These are phyloP conservation scores for Leccinum ochraceum DNA, from an alignment of 768 basidiomycete genomes.

Conservation along the genomic window DNA sequence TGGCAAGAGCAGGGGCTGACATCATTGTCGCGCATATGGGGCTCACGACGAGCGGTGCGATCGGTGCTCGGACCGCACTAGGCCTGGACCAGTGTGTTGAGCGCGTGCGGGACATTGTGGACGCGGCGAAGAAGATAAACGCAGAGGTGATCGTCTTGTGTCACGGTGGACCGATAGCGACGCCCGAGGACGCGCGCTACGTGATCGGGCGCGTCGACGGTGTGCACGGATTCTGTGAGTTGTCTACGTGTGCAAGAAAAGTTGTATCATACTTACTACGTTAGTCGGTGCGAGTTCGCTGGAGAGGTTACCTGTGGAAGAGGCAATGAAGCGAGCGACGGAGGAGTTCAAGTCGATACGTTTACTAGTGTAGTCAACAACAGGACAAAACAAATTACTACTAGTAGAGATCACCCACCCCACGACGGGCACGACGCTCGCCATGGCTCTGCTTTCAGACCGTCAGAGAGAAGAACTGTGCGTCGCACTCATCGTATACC, in stretches of 20 bases:
- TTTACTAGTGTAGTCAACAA: conserved; percentile 25
- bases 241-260: not conserved
- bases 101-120: conserved; percentile 18
- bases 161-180: conserved; percentile 31
- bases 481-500: conserved; percentile 23
- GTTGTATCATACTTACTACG: too few relatives aligned
- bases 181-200: conserved; percentile 20
- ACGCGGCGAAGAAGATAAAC: conserved; percentile 22
- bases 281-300: conserved; percentile 30
- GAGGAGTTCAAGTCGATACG: conserved; percentile 27
- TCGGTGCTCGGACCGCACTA: conserved; percentile 27
- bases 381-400: conserved; percentile 34
- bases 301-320: conserved; percentile 28
- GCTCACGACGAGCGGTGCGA: conserved; percentile 29
- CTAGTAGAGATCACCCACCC: conserved; percentile 10
- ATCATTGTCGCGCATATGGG: conserved; percentile 31
- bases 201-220: conserved; percentile 20
- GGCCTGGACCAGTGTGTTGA: conserved; percentile 26
- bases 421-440: not conserved
- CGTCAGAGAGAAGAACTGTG: conserved; percentile 50
- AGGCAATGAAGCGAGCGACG: conserved; percentile 20
- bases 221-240: conserved; percentile 29
- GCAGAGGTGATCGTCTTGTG: conserved; percentile 22
- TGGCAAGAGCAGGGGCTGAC: conserved; percentile 29
- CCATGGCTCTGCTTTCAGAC: conserved; percentile 47